Evolutionary conservation across 768 basidiomycete species (phyloP), one percentile per base, ranked within the genome.

Genomic region (Podaxis sp.): DNA sequence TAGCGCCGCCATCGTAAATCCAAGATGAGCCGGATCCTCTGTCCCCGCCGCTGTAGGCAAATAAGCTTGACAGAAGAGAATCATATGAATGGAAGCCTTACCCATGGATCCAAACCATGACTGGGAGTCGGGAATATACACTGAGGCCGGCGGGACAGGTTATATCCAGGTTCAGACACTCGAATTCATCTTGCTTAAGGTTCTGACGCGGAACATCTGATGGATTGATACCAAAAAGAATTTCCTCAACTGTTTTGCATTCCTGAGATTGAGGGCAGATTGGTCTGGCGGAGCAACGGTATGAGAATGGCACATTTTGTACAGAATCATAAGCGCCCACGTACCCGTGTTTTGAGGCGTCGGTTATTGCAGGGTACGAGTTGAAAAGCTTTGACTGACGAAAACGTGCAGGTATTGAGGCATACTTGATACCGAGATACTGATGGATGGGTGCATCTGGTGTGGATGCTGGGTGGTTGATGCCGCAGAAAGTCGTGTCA

Each of bases 31-130:
- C 90, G 61, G 84, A 86, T 19, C 91, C 91, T 68, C 83, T 79
- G 69, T 89, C 84, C 8, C 86, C 87, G 44, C 91, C 90, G 26
- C 90, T 92, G 19, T 28, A 64, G 64, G 58, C 58, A 57, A 8
- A 64, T 59, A 57, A 64, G 57, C 33, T 53, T 38, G 38, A 66
- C 60, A 63, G 46, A 28, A 11, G 19, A 24, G 40, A 57, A 64
- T 17, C 52, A 66, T 46, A 54, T 24, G 30, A 33, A 77, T 85
- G 49, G 19, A 46, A 15, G 7, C 12, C 61, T 54, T 68, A 92
- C 90, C 91, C 91, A 75, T 93, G 91, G n/a, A 93, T 78, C 91
- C 90, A 93, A 51, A 92, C 72, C 90, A 93, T 91, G 66, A 93
- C 90, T 5, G 91, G 91, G 15, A 88, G 65, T 48, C 77, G 80